These are phyloP conservation scores for Eucalyptus decipiens DNA, from an alignment of 345 rosid genomes.

Conservation along the genomic window DNA sequence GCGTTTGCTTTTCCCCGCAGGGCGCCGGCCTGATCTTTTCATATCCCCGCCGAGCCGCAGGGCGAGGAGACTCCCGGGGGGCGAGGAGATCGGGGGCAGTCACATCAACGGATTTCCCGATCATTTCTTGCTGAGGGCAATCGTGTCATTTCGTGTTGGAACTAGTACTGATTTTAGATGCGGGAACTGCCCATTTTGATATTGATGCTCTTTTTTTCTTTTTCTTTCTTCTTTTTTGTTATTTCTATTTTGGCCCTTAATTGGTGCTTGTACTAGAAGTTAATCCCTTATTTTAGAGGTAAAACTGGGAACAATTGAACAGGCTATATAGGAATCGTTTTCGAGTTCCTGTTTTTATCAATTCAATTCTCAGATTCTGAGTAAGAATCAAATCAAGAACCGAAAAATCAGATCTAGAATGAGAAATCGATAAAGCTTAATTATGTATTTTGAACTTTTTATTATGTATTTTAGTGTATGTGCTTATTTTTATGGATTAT, in stretches of 20 bases:
- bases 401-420: not conserved
- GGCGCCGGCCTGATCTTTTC: not conserved
- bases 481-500: not conserved
- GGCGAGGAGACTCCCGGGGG: not conserved
- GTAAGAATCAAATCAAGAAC: not conserved
- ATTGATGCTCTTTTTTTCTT: not conserved
- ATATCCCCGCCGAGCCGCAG: not conserved
- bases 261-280: not conserved
- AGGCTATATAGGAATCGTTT: too few species aligned
- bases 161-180: not conserved
- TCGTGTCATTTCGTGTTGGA: not conserved
- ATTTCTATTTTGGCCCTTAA: not conserved
- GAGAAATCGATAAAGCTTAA: too few species aligned
- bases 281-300: not conserved
- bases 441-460: too few species aligned
- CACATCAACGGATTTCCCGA: not conserved
- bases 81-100: not conserved
- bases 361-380: not conserved
- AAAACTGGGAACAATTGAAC: too few species aligned
- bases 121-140: not conserved
- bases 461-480: too few species aligned
- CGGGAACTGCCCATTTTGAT: not conserved
- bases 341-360: not conserved
- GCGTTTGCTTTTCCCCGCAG: not conserved
- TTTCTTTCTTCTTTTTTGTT: not conserved